phyloP scores from a whole-genome alignment of 768 basidiomycete species.

The Mycena haematopus region DNA sequence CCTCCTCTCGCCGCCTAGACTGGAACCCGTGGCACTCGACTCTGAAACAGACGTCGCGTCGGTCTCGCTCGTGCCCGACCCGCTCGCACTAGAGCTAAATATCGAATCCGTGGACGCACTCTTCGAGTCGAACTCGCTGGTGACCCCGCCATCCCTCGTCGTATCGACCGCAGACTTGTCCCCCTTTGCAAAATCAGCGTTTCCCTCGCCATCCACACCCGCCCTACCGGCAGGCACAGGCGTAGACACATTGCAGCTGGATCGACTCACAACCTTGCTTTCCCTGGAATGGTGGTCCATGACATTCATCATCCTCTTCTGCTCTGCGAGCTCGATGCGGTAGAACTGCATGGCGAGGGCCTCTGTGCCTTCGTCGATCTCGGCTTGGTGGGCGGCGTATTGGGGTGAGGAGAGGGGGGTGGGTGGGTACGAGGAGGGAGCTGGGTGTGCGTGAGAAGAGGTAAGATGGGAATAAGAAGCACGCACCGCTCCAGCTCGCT shows the following conservation, averaged over 20 bases:
- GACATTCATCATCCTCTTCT: constrained; percentile 84
- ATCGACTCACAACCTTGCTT: constrained; percentile 35
- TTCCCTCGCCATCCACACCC: too few relatives aligned
- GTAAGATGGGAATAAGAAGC: background rate
- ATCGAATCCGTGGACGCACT: constrained; percentile 11
- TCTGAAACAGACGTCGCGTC: background rate
- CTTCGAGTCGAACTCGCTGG: background rate
- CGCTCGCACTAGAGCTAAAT: background rate
- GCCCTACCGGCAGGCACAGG: background rate
- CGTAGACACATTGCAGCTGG: too few relatives aligned
- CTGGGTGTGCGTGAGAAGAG: too few relatives aligned
- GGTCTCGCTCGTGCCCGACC: background rate
- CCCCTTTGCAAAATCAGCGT: too few relatives aligned
- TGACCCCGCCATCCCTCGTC: too few relatives aligned
- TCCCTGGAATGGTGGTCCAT: constrained; percentile 91
- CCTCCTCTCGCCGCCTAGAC: background rate
- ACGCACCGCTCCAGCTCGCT: background rate
- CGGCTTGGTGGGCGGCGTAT: constrained; percentile 26
- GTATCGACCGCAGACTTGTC: too few relatives aligned
- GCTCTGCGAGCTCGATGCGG: constrained; percentile 89
- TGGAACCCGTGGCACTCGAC: background rate
- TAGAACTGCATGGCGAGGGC: constrained; percentile 93
- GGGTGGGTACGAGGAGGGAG: constrained; percentile 3
- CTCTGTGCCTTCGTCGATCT: constrained; percentile 74
- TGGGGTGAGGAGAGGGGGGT: background rate